Evolutionary conservation across 2,329 filamentous ascomycete genomes (phyloP).

Genomic region (Botrytis pseudocinerea): DNA sequence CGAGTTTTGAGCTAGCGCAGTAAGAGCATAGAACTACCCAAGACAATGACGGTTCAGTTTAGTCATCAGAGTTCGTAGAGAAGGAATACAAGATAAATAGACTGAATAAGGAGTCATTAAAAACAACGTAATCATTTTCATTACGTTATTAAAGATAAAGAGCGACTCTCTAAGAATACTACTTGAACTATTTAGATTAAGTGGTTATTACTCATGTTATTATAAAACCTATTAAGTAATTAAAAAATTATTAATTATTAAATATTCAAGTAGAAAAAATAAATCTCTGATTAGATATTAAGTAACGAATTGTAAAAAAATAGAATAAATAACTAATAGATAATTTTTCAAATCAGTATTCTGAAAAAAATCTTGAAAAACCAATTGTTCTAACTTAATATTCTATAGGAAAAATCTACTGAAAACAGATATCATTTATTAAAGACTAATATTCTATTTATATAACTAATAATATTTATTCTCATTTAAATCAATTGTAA

Average conservation of each 20-base stretch:
- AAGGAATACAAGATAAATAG: background rate
- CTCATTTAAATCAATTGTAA: background rate
- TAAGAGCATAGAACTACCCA: background rate
- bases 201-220: too few relatives aligned
- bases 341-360: too few relatives aligned
- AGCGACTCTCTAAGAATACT: accelerated
- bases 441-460: background rate
- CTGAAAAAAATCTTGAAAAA: too few relatives aligned
- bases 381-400: too few relatives aligned
- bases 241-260: background rate
- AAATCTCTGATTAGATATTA: background rate
- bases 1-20: background rate
- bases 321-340: background rate
- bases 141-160: background rate
- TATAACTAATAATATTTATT: background rate
- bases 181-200: background rate
- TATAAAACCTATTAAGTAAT: accelerated
- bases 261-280: background rate
- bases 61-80: background rate
- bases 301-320: background rate
- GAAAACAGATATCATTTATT: background rate
- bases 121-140: background rate
- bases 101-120: background rate
- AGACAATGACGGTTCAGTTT: background rate
- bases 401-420: too few relatives aligned